These are phyloP conservation scores for Ligustrum vulgare DNA, from an alignment of 257 asterid species.

Conservation along the genomic window DNA sequence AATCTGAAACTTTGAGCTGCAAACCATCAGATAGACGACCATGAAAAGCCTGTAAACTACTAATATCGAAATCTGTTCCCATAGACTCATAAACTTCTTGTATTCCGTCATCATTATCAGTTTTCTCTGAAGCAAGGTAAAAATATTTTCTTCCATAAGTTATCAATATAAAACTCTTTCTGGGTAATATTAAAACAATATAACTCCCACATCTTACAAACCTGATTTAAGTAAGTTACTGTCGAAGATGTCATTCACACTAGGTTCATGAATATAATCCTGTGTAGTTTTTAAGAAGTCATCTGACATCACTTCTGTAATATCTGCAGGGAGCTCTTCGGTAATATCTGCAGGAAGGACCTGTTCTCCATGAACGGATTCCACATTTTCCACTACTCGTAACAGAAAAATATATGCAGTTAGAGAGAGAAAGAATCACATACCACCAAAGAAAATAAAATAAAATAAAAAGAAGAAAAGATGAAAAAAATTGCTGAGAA, in stretches of 20 bases:
- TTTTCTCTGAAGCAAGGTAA: slow-evolving; percentile 33
- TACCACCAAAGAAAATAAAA: slow-evolving; percentile 3
- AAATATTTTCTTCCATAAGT: not conserved
- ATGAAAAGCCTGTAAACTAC: slow-evolving; percentile 29
- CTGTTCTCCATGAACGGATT: slow-evolving; percentile 38
- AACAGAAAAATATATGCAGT: not conserved
- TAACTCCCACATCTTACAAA: slow-evolving; percentile 30
- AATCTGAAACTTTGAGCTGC: slow-evolving; percentile 32
- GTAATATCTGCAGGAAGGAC: not conserved
- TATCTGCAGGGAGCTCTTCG: slow-evolving; percentile 27
- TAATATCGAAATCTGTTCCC: slow-evolving; percentile 28
- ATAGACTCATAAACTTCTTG: slow-evolving; percentile 36
- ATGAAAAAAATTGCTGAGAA: not conserved
- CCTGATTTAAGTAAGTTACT: slow-evolving; percentile 34
- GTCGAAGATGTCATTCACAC: slow-evolving; percentile 35
- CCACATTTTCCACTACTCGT: slow-evolving; percentile 48
- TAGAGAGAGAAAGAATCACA: not conserved
- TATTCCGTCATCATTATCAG: slow-evolving; percentile 31
- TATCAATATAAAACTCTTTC: slow-evolving; percentile 2
- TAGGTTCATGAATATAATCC: slow-evolving; percentile 33
- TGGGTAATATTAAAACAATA: slow-evolving; percentile 12
- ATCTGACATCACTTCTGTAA: slow-evolving; percentile 40
- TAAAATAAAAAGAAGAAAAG: not conserved
- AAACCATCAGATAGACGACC: slow-evolving; percentile 44
- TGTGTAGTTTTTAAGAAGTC: slow-evolving; percentile 29